These are phyloP conservation scores for Eucalyptus erythrocorys DNA, from an alignment of 345 rosid genomes.

Conservation along the genomic window DNA sequence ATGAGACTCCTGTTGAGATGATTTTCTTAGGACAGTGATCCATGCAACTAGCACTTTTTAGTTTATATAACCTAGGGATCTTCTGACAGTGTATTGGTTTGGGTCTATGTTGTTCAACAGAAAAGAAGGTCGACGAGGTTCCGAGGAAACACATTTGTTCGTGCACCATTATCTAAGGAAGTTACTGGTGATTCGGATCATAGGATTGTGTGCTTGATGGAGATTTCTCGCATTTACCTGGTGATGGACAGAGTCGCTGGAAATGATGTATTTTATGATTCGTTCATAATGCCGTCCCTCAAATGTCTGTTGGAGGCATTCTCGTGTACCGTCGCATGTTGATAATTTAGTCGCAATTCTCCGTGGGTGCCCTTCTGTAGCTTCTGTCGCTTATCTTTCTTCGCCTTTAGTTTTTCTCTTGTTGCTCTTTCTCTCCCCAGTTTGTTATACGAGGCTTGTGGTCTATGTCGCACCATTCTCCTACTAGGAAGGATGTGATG, in stretches of 20 bases:
- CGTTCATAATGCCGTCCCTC: conserved; percentile 10
- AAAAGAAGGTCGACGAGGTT: conserved; percentile 54
- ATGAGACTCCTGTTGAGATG: background rate
- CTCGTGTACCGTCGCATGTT: conserved; percentile 9
- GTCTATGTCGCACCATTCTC: background rate
- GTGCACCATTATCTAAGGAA: conserved; percentile 58
- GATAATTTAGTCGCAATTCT: conserved; percentile 11
- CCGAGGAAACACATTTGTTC: conserved; percentile 47
- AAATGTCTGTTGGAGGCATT: conserved; percentile 8
- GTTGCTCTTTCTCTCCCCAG: background rate
- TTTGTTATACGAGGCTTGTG: background rate
- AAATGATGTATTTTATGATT: conserved; percentile 10
- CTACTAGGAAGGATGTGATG: background rate
- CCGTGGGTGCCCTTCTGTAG: conserved; percentile 9
- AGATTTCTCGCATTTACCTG: background rate
- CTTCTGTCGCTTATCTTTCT: background rate
- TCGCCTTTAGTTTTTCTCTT: background rate
- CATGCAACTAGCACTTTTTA: background rate
- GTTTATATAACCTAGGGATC: background rate
- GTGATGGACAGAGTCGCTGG: conserved; percentile 6
- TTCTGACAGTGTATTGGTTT: background rate
- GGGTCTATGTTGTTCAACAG: conserved; percentile 21
- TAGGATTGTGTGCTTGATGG: background rate
- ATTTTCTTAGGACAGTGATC: background rate
- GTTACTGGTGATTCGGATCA: background rate